Base-by-base conservation (phyloP, 2,329 filamentous ascomycete species). In the Hypoxylon sp. region DNA sequence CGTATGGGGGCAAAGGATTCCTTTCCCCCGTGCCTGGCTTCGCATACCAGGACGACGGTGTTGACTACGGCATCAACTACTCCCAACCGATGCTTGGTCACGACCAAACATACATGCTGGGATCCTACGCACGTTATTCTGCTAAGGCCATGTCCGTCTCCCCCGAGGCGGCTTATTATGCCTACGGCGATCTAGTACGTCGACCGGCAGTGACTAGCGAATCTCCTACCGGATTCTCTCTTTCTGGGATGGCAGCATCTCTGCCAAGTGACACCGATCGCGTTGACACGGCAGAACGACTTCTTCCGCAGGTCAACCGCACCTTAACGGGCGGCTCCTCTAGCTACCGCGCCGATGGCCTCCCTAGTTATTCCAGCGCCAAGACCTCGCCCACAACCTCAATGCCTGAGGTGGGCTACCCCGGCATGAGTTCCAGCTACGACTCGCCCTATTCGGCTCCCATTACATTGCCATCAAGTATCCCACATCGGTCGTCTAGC, bases 171-270 rank as follows among this genome's bases (percentile, higher is more conserved):
- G 39, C 76, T 0, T 22, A 69, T 0, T 78, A 78, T 37, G 72
- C 73, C 2, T 81, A 80, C 57, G 68, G 69, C 3, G 74, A 65
- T 30, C 69, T 81, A n/a, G 73, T 77, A 6, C 78, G 79, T 39
- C 77, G 79, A 1, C 76, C 77, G 4, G 71, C 71, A 1, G 67
- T 69, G 17, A 70, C 37, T 44, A 71, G 71, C 39, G 78, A 79
- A 10, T 70, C 75, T 6, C 71, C 77, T 6, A 64, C 59, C 3
- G 76, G 72, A 43, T 79, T 81, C 63, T 79, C 79, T 6, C 73
- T 81, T n/a, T 77, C 79, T 0, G 73, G 74, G 41, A 79, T 81
- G 57, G 79, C 79, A 5, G 78, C 79, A 0, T 79, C 79, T 0
- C 73, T 82, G 0, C 79, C 79, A 0, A 71, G 70, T 4, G 56